phyloP scores from a whole-genome alignment of 805 yeast species.

The Yamadazyma insecticola region DNA sequence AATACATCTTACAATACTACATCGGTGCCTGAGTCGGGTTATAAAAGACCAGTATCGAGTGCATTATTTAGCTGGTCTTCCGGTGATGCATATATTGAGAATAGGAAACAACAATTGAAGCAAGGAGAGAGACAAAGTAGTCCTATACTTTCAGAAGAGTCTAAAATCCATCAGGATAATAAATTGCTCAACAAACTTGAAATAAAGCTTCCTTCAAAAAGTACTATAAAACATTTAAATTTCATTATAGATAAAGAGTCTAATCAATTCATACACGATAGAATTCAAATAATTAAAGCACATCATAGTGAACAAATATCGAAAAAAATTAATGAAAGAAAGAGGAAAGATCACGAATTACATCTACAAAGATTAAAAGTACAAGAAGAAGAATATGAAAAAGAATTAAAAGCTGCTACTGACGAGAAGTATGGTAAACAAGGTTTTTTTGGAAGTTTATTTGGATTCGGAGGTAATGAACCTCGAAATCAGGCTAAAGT shows the following conservation, averaged over 20 bases:
- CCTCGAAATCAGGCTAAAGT: not conserved
- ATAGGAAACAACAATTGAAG: conserved; percentile 23
- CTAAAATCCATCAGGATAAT: conserved; percentile 5
- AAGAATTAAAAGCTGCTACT: conserved; percentile 23
- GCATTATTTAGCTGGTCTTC: conserved; percentile 42
- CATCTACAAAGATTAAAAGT: conserved; percentile 28
- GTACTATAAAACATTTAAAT: conserved; percentile 21
- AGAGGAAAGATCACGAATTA: conserved; percentile 34
- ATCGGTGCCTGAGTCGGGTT: no score
- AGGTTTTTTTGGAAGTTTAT: no score
- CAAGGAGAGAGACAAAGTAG: conserved; percentile 1
- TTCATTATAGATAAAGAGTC: conserved; percentile 32
- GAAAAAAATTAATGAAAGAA: conserved; percentile 33
- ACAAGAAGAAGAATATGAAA: conserved; percentile 38
- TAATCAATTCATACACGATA: conserved; percentile 31
- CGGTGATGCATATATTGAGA: conserved; percentile 33
- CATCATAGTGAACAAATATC: conserved; percentile 36
- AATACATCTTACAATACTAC: no score
- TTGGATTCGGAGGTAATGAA: conserved; percentile 1
- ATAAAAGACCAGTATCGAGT: conserved; percentile 17
- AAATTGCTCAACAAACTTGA: conserved; percentile 4
- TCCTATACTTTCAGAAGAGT: conserved; percentile 1
- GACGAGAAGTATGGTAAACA: conserved; percentile 17
- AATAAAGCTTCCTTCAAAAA: conserved; percentile 15
- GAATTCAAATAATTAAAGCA: conserved; percentile 33